Base-by-base conservation (phyloP, 1,284 basidiomycete species). In the Tausonia pullulans region DNA sequence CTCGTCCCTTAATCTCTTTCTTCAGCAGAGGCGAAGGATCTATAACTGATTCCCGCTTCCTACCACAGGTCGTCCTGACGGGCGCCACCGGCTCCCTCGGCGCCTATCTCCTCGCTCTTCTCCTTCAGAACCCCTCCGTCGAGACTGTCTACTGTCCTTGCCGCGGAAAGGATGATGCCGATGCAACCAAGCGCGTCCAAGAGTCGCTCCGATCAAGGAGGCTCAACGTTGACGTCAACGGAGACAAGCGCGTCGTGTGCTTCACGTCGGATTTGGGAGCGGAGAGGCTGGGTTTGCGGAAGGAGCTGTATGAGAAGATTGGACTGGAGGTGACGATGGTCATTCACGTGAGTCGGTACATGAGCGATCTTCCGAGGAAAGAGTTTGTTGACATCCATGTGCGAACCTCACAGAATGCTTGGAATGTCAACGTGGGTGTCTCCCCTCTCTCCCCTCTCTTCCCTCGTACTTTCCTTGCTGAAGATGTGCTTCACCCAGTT, bases 81-180 rank as follows among this genome's bases (percentile, higher is more conserved):
- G 84, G 84, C 5, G 82, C 80, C 0, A 84, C 84, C 0, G 84
- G 84, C 0, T 82, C 81, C 0, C 78, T 86, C 5, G 84, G 84
- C 3, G 82, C 83, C 0, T 81, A 84, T 64, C 76, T 85, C 11
- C 78, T 86, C n/a, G 72, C 77, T 45, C 77, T 80, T 60, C 76
- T 84, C 2, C 72, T 80, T 2, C 67, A 72, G 1, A 73, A 74
- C 2, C 66, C 72, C 0, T 63, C 72, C 1, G 78, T 83, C n/a
- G 70, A 70, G 43, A 74, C 72, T 3, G 75, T 86, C 45, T 76
- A 82, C 63, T 84, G 82, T 70, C 75, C 85, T 2, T 82, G 80
- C 6, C 80, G 82, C 52, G 81, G 81, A 4, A 70, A 72, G 10
- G 70, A 73, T 13, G 74, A 79, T 66, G 68, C 65, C 2, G 74